Conservation (phyloP, 1,284 basidiomycete genomes). For the Coriolopsis trogii region DNA sequence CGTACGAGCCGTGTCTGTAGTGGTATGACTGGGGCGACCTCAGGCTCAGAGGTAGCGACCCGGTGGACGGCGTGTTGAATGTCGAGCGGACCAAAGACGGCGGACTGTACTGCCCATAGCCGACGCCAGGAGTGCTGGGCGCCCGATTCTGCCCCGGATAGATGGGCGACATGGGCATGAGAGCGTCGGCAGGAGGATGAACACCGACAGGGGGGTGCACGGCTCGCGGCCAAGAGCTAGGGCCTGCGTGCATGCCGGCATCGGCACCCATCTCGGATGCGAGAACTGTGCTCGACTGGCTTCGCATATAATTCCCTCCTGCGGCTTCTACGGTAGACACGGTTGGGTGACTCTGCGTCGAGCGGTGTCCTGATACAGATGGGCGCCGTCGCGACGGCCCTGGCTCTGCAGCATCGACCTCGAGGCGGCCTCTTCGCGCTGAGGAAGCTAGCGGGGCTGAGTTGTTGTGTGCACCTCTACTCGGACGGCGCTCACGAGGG, state of each 20-base stretch:
- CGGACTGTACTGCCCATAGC: constrained; percentile 7
- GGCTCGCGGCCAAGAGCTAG: constrained; percentile 8
- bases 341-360: constrained; percentile 6
- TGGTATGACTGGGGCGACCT: neutral
- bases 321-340: constrained; percentile 10
- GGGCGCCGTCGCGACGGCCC: constrained; percentile 6
- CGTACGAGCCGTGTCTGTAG: constrained; percentile 2
- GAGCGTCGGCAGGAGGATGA: neutral
- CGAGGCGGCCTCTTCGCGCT: neutral
- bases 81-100: neutral
- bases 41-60: constrained; percentile 1
- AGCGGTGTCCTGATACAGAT: constrained; percentile 2
- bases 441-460: neutral
- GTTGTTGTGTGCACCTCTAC: constrained; percentile 1
- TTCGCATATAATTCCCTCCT: constrained; percentile 8
- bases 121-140: constrained; percentile 4
- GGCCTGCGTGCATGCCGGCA: neutral
- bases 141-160: constrained; percentile 5
- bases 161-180: neutral
- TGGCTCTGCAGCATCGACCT: neutral
- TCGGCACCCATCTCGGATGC: constrained; percentile 4
- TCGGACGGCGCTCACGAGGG: constrained; percentile 6
- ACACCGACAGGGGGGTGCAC: neutral
- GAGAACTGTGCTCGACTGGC: constrained; percentile 7
- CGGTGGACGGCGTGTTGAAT: constrained; percentile 5